These are phyloP conservation scores for Heimioporus retisporus DNA, from an alignment of 1,284 basidiomycete species.

Conservation along the genomic window DNA sequence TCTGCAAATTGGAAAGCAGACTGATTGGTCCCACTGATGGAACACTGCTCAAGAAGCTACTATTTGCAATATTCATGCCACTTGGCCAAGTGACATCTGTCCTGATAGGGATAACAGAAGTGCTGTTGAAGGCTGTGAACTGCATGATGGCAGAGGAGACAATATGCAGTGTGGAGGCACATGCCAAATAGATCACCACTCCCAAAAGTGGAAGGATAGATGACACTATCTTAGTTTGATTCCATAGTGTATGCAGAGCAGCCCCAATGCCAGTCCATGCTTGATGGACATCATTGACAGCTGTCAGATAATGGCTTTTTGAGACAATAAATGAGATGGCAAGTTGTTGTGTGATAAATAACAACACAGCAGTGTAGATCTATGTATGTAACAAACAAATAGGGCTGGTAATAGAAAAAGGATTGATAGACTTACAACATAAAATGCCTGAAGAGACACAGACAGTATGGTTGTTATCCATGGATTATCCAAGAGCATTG, in stretches of 20 bases:
- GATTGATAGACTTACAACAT: not conserved
- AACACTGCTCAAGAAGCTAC: no score
- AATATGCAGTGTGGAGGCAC: slow-evolving; percentile 13
- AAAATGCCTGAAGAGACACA: slow-evolving; percentile 13
- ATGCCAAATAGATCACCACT: slow-evolving; percentile 18
- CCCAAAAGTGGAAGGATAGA: slow-evolving; percentile 14
- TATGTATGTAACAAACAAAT: slow-evolving; percentile 7
- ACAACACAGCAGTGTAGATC: slow-evolving; percentile 17
- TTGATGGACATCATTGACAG: slow-evolving; percentile 16
- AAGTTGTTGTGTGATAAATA: slow-evolving; percentile 17
- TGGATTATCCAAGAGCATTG: slow-evolving; percentile 5
- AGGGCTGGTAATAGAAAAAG: not conserved
- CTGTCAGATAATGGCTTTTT: slow-evolving; percentile 12
- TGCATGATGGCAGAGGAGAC: slow-evolving; percentile 22
- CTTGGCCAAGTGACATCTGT: slow-evolving; percentile 1
- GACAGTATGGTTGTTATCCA: slow-evolving; percentile 4
- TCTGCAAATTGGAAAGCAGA: not conserved
- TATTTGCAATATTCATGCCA: no score
- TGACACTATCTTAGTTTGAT: slow-evolving; percentile 5
- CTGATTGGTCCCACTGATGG: no score
- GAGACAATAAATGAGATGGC: slow-evolving; percentile 7
- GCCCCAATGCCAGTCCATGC: slow-evolving; percentile 20
- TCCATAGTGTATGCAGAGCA: slow-evolving; percentile 10
- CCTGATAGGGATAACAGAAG: not conserved
- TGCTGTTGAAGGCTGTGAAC: slow-evolving; percentile 18